A percentile compares a stretch with the other conserved stretches of the same genome.
Evolutionary conservation across 805 yeast genomes (phyloP).

Genomic region (Sugiyamaella boreocaroliniensis): DNA sequence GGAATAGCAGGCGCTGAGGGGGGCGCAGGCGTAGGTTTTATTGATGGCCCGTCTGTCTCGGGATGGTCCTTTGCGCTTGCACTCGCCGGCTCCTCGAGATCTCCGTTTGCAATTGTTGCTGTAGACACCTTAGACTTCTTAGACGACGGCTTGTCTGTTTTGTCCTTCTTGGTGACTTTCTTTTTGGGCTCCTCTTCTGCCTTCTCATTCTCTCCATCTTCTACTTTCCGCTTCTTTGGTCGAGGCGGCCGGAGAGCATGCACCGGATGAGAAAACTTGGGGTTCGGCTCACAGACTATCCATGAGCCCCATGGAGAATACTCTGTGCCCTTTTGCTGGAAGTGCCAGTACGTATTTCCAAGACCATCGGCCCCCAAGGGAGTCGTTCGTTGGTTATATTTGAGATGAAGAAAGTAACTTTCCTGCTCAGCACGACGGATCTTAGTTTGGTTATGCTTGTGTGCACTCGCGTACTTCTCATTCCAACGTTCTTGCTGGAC

Average conservation of each 20-base stretch:
- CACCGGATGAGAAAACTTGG: slow-evolving; percentile 11
- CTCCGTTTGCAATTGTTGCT: too few species aligned
- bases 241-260: slow-evolving; percentile 1
- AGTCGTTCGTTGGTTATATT: slow-evolving; percentile 28
- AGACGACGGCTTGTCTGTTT: too few species aligned
- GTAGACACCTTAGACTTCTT: too few species aligned
- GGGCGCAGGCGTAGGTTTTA: too few species aligned
- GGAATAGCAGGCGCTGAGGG: too few species aligned
- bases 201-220: neutral
- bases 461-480: slow-evolving; percentile 24
- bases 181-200: neutral
- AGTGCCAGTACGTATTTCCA: slow-evolving; percentile 33
- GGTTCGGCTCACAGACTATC: slow-evolving; percentile 26
- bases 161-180: neutral
- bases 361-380: slow-evolving; percentile 29
- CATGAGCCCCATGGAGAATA: slow-evolving; percentile 31
- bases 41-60: too few species aligned
- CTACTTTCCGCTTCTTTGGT: neutral
- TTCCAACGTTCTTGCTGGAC: slow-evolving; percentile 22
- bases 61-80: too few species aligned
- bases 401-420: slow-evolving; percentile 24
- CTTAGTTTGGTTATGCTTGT: slow-evolving; percentile 21
- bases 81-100: too few species aligned
- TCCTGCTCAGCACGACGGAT: slow-evolving; percentile 26
- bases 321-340: slow-evolving; percentile 29